Base-by-base conservation (phyloP, 495 filamentous ascomycete genomes). In the Tuber calosporum region DNA sequence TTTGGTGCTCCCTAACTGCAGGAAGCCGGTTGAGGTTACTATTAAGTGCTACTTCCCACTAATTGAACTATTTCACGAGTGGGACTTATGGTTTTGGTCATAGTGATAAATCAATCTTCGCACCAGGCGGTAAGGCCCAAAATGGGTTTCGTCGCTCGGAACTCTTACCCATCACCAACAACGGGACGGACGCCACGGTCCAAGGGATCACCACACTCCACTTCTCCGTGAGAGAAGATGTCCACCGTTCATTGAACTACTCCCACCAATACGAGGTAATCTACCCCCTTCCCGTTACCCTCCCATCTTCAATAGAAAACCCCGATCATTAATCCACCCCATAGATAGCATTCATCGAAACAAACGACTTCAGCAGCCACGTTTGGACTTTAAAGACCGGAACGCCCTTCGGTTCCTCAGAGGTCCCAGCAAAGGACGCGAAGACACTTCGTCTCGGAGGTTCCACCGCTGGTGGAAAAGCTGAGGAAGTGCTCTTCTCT, bases 371-470 rank as follows among this genome's bases (percentile, higher is more conserved):
- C 81, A 84, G 83, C 69, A 81, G 83, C 62, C 87, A 88, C 80
- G 85, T 88, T 69, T 87, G 87, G 83, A 87, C 87, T 68, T 84
- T 88, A 73, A 83, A 87, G 79, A 79, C 82, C 3, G 87, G 87
- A 70, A 83, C 84, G n/a, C 68, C 74, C n/a, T 71, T 69, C 38
- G 66, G 67, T 9, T 53, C 75, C n/a, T 26, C 62, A 2, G 62
- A 37, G 67, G 69, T 77, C 26, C 70, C 76, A 4, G 67, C 70
- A 0, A 58, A 43, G 19, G 66, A 75, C 20, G 69, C 80, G 15
- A 72, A 43, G 53, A 79, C 80, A 0, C 66, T 81, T 40, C 73
- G 79, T 26, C 26, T 81, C 13, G 72, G 69, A 3, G 42, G 72
- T 67, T 76, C 73, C 4, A 79, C 73, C 13, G 73, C 79, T 3